Evolutionary conservation across 2,329 filamentous ascomycete genomes (phyloP).

Genomic region (Fusarium euwallaceae): DNA sequence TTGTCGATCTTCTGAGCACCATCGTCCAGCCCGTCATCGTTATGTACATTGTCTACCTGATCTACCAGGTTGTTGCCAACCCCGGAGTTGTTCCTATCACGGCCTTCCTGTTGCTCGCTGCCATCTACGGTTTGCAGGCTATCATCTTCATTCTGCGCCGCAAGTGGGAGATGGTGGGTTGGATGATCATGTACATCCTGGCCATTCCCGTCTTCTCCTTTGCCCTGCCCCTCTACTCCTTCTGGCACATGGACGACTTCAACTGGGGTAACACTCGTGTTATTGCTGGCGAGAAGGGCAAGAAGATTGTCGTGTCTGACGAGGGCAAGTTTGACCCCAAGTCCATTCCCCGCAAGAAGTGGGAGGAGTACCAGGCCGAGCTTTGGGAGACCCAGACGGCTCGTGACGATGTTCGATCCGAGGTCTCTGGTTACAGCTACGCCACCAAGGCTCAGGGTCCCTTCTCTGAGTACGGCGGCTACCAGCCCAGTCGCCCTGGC

Average conservation of each 20-base stretch:
- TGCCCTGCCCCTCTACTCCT: constrained; percentile 90
- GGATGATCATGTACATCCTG: constrained; percentile 96
- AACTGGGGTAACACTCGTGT: constrained; percentile 99
- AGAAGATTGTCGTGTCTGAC: constrained; percentile 92
- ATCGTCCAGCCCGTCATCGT: constrained; percentile 92
- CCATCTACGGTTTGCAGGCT: constrained; percentile 97
- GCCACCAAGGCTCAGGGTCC: constrained; percentile 82
- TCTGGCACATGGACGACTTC: constrained; percentile 99
- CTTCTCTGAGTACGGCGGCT: constrained; percentile 79
- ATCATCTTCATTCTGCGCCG: constrained; percentile 96
- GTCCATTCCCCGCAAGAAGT: constrained; percentile 96
- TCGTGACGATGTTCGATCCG: constrained; percentile 85
- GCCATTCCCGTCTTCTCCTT: constrained; percentile 94
- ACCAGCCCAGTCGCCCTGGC: constrained; percentile 68
- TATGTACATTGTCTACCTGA: constrained; percentile 89
- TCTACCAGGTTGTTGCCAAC: constrained; percentile 77
- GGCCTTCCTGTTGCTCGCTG: constrained; percentile 89
- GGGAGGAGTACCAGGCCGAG: constrained; percentile 99
- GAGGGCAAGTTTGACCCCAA: constrained; percentile 97
- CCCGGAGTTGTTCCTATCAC: constrained; percentile 80
- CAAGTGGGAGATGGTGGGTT: constrained; percentile 99
- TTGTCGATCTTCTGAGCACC: constrained; percentile 92
- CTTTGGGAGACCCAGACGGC: constrained; percentile 94
- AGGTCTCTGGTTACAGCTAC: constrained; percentile 94
- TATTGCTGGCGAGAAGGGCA: constrained; percentile 92